Evolutionary conservation across 352 stramenopile genomes (phyloP).

Genomic region (Globisporangium cederbergense): DNA sequence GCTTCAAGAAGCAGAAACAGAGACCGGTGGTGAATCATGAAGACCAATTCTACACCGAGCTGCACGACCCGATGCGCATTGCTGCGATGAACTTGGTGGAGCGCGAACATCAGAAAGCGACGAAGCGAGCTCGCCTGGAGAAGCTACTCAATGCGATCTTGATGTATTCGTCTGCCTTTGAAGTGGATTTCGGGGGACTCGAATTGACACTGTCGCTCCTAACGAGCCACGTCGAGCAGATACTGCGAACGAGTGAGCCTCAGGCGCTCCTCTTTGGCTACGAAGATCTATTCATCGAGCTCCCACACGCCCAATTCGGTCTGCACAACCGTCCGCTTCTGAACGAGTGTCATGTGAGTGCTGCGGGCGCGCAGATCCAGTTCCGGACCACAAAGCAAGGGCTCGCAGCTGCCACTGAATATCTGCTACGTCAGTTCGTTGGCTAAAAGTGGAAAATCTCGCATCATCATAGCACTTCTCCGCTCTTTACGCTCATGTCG

Average conservation of each 20-base stretch:
- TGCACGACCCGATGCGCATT: conserved; percentile 1
- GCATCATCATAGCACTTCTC: background rate
- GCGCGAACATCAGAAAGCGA: conserved; percentile 14
- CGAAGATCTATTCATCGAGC: conserved; percentile 41
- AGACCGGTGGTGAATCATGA: conserved; percentile 10
- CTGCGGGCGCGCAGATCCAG: conserved; percentile 32
- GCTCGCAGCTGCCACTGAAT: conserved; percentile 47
- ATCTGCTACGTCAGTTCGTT: conserved; percentile 36
- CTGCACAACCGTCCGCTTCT: conserved; percentile 47
- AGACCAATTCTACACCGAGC: conserved; percentile 4
- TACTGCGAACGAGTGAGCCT: conserved; percentile 13
- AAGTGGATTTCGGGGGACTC: conserved; percentile 40
- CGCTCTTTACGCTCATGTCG: conserved; percentile 31
- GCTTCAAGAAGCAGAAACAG: conserved; percentile 30
- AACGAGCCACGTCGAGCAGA: conserved; percentile 43
- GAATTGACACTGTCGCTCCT: conserved; percentile 44
- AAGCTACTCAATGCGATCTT: conserved; percentile 58
- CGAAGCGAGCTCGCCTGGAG: conserved; percentile 30
- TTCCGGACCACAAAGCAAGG: conserved; percentile 61
- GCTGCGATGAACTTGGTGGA: conserved; percentile 20
- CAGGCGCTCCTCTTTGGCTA: conserved; percentile 28
- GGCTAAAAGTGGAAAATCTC: conserved; percentile 10
- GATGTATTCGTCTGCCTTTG: conserved; percentile 47
- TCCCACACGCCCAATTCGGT: conserved; percentile 20
- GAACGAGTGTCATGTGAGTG: conserved; percentile 55